Evolutionary conservation across 768 basidiomycete species (phyloP), one percentile per base, ranked within the genome.

Genomic region (Leccinellum luteum): DNA sequence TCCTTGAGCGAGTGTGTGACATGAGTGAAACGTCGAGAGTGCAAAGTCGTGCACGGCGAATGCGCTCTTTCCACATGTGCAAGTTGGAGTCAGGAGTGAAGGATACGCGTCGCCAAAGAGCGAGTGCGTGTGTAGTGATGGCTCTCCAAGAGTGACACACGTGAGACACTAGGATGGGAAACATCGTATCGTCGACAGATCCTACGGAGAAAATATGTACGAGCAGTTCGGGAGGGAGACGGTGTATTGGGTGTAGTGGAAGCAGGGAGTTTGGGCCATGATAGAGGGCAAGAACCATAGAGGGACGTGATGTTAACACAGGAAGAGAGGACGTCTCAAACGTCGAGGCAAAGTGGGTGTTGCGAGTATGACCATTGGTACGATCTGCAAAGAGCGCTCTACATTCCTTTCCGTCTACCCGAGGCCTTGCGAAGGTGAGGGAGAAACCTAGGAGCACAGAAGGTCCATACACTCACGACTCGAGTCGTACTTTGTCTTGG

Each of bases 101-200:
- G 13, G 73, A 72, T 58, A 91, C 78, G 60, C 78, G 78, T 57
- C 85, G 76, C 89, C 89, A 91, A 54, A 91, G 74, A 1, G 78
- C 64, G 17, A 83, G 86, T 6, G 85, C 84, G 48, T 78, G 80
- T 28, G 87, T 74, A 15, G 85, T 80, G 28, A 88, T 75, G 34
- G 79, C 72, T 44, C 88, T 77, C 87, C 89, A 91, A 32, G 73
- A 66, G 47, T 79, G 75, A 69, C 86, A 90, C 55, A 89, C 85
- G 61, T 89, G 88, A 8, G 89, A 89, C 50, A 88, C 76, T 45
- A 74, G 71, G 59, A 89, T 62, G 21, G 87, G 84, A 34, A 89
- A 78, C 74, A 80, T 79, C 51, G 71, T 65, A 67, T 85, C 81
- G 50, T 81, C 79, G 56, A 83, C 72, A 13, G 85, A 76, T 15